Conservation (phyloP, 176 grass and related monocot species). For the sorghum (Sorghum bicolor) region Sorghum_bicolor_NCBIv3 NC_012878.2:5994001-5994500, state of each 20-base stretch:
- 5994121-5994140: not conserved
- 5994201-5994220: not conserved
- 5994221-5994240: not conserved
- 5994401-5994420: not conserved
- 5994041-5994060: not conserved
- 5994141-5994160: not conserved
- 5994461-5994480: not conserved
- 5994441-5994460: not conserved
- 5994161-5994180: not conserved
- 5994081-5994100: not conserved
- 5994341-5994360: not conserved
- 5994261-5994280: not conserved
- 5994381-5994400: not conserved
- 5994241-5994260: not conserved
- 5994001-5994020: no score
- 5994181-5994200: not conserved
- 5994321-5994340: not conserved
- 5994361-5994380: not conserved
- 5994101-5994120: not conserved
- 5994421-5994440: not conserved
- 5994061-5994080: not conserved
- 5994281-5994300: not conserved
- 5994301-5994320: not conserved
- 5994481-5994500: slow-evolving; percentile 34
- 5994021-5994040: no score